Conservation (phyloP, 768 basidiomycete species). For the Lentinula raphanica region DNA sequence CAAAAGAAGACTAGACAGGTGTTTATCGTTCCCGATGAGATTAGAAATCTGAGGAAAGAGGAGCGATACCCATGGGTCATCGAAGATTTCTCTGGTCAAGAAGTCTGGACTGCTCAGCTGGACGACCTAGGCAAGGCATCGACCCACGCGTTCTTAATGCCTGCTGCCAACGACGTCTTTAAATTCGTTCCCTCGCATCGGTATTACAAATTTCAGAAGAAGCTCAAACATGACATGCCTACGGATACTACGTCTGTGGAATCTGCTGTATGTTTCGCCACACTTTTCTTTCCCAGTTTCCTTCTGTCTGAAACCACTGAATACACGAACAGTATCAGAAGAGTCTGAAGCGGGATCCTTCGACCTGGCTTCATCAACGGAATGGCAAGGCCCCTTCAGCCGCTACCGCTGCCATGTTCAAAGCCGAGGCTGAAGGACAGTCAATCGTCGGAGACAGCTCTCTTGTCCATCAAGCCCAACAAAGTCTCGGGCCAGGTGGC, state of each 20-base stretch:
- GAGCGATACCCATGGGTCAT: conserved; percentile 91
- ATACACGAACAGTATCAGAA: conserved; percentile 33
- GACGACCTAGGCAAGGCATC: conserved; percentile 70
- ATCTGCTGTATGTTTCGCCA: conserved; percentile 41
- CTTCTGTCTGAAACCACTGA: conserved; percentile 7
- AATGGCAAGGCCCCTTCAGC: conserved; percentile 56
- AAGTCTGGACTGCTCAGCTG: conserved; percentile 78
- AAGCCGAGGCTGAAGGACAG: conserved; percentile 52
- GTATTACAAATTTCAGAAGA: conserved; percentile 93
- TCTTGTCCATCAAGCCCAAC: conserved; percentile 42
- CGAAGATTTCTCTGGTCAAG: conserved; percentile 68
- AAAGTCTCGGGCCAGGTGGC: conserved; percentile 68
- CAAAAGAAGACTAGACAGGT: conserved; percentile 83
- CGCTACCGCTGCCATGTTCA: conserved; percentile 64
- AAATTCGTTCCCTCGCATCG: conserved; percentile 84
- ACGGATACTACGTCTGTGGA: conserved; percentile 64
- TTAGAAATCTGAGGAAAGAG: conserved; percentile 73
- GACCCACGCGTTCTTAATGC: conserved; percentile 81
- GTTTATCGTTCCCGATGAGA: conserved; percentile 73
- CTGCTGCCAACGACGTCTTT: conserved; percentile 74
- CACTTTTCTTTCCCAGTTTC: conserved; percentile 8
- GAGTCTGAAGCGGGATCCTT: conserved; percentile 72
- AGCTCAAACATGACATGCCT: conserved; percentile 67
- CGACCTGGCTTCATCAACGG: conserved; percentile 64
- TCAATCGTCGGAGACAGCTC: conserved; percentile 31